Evolutionary conservation across 2,329 filamentous ascomycete genomes (phyloP), one percentile per base, ranked within the genome.

Genomic region (Fusarium transvaalense): DNA sequence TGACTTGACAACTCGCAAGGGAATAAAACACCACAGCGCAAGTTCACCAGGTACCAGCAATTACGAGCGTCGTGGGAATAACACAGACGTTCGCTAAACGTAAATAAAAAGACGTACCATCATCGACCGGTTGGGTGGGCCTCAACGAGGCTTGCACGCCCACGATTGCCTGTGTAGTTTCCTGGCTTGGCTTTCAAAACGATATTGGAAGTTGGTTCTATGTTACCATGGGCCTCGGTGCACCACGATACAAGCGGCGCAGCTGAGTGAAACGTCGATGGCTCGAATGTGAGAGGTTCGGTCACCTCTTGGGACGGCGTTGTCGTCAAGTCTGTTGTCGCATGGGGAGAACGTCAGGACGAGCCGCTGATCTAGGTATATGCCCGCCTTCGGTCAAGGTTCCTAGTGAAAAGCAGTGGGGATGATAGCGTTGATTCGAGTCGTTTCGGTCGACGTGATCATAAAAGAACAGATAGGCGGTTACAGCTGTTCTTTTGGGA

Each of bases 101-200:
- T 59, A 51, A 56, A 71, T 64, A 51, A 67, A 65, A 53, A 53
- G 65, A 84, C 83, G 76, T 78, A 84, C 83, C 83, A 84, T 84
- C 82, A 84, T 84, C 79, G 79, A 80, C 77, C 77, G 74, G 76
- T 75, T 78, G 71, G 73, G 72, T 71, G 71, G 71, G 76, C 80
- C 80, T 77, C 76, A 68, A 69, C 63, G 64, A 78, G 77, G 78
- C 78, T 74, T 75, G 68, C 74, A 73, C 75, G 74, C 77, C 75
- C 71, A 72, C 65, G 66, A 71, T 68, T 71, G 69, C 74, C 74
- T 73, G 62, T 72, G 46, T 64, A 57, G 68, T 61, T 66, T 72
- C 65, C 64, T 63, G 58, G 53, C 61, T 69, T 70, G 75, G 65
- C 66, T 60, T 62, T 72, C 69, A 66, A 73, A 69, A 65, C 68